Evolutionary conservation across 345 rosid species (phyloP).

Genomic region (Fremontodendron californicum): DNA sequence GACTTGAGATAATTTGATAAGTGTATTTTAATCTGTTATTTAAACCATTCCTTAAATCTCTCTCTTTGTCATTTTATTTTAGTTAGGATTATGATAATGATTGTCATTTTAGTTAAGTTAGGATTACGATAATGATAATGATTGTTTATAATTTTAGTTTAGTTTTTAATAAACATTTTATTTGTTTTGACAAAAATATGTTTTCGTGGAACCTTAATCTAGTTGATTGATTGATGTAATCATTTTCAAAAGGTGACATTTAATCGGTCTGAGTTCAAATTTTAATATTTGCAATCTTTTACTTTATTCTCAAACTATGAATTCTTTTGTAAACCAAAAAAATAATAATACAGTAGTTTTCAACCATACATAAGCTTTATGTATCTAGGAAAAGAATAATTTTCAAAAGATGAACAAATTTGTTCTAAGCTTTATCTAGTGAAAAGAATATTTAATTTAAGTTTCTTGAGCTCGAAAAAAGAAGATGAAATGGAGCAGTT

Average conservation of each 20-base stretch:
- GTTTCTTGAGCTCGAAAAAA: not conserved
- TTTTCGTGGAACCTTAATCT: too few relatives aligned
- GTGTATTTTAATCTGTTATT: not conserved
- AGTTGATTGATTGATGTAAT: too few relatives aligned
- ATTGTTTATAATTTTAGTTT: not conserved
- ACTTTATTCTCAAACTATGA: too few relatives aligned
- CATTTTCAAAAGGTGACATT: too few relatives aligned
- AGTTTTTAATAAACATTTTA: not conserved
- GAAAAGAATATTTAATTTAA: not conserved
- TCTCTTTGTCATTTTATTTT: not conserved
- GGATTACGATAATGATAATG: not conserved
- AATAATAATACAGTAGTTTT: too few relatives aligned
- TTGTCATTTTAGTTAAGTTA: not conserved
- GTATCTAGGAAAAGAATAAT: not conserved
- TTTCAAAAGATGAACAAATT: too few relatives aligned
- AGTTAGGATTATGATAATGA: not conserved
- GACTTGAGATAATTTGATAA: not conserved
- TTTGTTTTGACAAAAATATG: not conserved
- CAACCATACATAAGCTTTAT: not conserved
- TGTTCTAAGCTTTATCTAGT: not conserved
- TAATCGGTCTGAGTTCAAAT: too few relatives aligned
- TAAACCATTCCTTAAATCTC: not conserved
- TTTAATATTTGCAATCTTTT: too few relatives aligned
- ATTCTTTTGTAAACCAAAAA: too few relatives aligned
- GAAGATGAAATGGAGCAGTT: not conserved